These are phyloP conservation scores for Lipomyces sp. DNA, from an alignment of 805 yeast species.

Conservation along the genomic window DNA sequence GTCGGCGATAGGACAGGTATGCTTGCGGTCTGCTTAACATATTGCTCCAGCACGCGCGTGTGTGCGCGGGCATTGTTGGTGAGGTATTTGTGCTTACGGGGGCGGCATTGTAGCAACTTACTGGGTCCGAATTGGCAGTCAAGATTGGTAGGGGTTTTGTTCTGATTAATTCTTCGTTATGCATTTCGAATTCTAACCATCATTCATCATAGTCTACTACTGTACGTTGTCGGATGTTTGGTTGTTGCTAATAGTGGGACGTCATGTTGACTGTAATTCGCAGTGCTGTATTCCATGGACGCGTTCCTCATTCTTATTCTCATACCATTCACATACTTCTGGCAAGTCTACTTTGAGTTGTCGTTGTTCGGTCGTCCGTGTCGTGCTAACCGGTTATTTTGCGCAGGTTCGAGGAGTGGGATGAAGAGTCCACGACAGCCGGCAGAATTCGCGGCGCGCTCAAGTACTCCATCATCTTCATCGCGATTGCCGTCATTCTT, in stretches of 20 bases:
- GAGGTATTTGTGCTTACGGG: no score
- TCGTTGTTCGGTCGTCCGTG: background rate
- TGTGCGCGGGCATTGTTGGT: no score
- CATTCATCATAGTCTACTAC: slow-evolving; percentile 22
- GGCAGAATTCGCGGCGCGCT: slow-evolving; percentile 25
- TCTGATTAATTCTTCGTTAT: background rate
- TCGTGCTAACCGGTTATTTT: background rate
- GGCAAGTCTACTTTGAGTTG: slow-evolving; percentile 12
- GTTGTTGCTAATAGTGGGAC: no score
- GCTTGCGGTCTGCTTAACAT: no score
- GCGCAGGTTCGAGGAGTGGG: slow-evolving; percentile 30
- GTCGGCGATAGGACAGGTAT: slow-evolving; percentile 13
- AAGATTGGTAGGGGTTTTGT: background rate
- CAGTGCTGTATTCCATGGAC: slow-evolving; percentile 30
- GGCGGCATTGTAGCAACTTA: background rate
- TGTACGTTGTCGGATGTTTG: slow-evolving; percentile 2
- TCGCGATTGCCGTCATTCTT: slow-evolving; percentile 15
- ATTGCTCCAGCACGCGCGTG: no score
- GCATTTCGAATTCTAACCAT: background rate
- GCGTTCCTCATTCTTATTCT: slow-evolving; percentile 27
- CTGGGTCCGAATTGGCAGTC: slow-evolving; percentile 10
- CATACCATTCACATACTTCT: slow-evolving; percentile 32
- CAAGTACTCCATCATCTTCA: slow-evolving; percentile 24
- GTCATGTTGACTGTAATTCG: no score
- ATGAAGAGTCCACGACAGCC: slow-evolving; percentile 24